Base-by-base conservation (phyloP, 1,284 basidiomycete genomes). In the Thelephora terrestris region DNA sequence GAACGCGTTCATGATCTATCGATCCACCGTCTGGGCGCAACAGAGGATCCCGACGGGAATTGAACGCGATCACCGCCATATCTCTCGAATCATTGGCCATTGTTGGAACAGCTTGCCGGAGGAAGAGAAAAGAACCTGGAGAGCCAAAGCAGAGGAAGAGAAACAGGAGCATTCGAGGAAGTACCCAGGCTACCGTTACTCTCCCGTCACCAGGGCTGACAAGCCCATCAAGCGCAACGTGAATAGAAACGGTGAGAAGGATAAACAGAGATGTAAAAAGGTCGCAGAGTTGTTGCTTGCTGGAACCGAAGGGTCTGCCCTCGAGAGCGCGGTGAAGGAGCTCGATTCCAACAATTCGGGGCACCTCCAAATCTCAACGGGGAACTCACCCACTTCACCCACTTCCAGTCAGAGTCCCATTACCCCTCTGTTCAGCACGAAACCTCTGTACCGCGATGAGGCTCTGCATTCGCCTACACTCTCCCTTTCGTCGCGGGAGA, bases 1-100 rank as follows among this genome's bases (percentile, higher is more conserved):
- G 18, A 93, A 93, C 61, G 83, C 89, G 1, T 94, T 92, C 68
- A 91, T 93, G 55, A 74, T 91, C 56, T 93, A 87, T 64, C 78
- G 90, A 27, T 81, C 76, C 55, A 76, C 82, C 56, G 76, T 81
- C 42, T 69, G 73, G 32, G 63, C 65, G 32, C 67, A 75, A 54
- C 61, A 71, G 49, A 72, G 70, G 53, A 60, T 67, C 32, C 70
- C 76, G 1, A 57, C 57, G 3, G 57, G 61, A 27, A 64, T 75
- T 34, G 75, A 79, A 55, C 64, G 64, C 14, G 73, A 82, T 57
- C 74, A 81, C 54, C 70, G 74, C 23, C 75, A 76, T 50, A 70
- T 83, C 51, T 80, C 77, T 2, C 67, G 73, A 43, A 73, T 79
- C 49, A 74, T 74, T 1, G 81, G 75, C 0, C 61, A 62, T 29